Percentiles rank a stretch among this genome's conserved stretches.
These are phyloP conservation scores for Brassica cretica DNA, from an alignment of 345 rosid species.

Conservation along the genomic window DNA sequence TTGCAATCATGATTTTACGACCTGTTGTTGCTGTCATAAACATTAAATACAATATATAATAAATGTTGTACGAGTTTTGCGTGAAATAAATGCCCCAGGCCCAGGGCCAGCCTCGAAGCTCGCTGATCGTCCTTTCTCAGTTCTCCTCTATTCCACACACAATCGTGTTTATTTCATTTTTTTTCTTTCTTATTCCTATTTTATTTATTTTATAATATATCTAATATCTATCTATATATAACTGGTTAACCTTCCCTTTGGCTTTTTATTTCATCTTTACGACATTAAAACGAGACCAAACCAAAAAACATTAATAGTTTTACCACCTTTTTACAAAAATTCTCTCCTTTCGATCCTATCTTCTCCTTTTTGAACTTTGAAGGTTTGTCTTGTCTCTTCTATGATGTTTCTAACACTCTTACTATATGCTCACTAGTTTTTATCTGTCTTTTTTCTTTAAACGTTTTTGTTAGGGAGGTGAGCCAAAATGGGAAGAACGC, in stretches of 20 bases:
- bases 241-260: constrained; percentile 13
- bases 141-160: constrained; percentile 38
- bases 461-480: constrained; percentile 16
- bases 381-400: constrained; percentile 30
- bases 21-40: constrained; percentile 35
- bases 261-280: constrained; percentile 33
- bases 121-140: constrained; percentile 50
- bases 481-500: constrained; percentile 75
- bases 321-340: constrained; percentile 22
- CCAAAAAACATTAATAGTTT: constrained; percentile 35
- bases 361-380: constrained; percentile 20
- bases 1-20: constrained; percentile 32
- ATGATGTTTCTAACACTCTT: constrained; percentile 9
- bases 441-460: constrained; percentile 6
- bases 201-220: background rate
- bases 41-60: constrained; percentile 33
- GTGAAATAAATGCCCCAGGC: constrained; percentile 40
- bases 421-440: constrained; percentile 11
- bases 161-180: constrained; percentile 33
- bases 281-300: constrained; percentile 43
- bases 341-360: constrained; percentile 34
- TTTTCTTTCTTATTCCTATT: background rate
- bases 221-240: background rate
- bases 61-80: constrained; percentile 35
- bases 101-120: constrained; percentile 58